Base-by-base conservation (phyloP, 1,139 yeast species). In the Saccharomyces hybrid region DNA sequence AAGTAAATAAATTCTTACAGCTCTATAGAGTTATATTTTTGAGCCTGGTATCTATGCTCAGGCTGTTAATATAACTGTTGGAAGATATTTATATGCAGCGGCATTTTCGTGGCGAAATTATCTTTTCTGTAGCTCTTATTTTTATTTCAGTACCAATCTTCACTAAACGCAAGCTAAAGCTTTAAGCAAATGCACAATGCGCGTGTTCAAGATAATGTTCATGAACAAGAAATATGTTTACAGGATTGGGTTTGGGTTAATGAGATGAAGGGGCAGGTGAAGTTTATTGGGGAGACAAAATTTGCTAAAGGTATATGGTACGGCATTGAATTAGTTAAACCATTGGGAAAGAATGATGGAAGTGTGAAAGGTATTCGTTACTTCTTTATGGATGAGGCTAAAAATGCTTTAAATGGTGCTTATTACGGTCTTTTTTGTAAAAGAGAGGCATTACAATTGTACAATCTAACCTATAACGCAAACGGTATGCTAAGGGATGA, bases 341-440 rank as follows among this genome's bases (percentile, higher is more conserved):
- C 86, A 0, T 65, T 65, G 0, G 98, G 97, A 1, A 87, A 84
- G 69, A 89, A 91, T 63, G 81, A 90, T 64, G 98, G 98, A 0
- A 72, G 84, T 1, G 81, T 90, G 0, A 75, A 81, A 29, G 95
- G 88, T 0, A 71, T 72, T 0, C 62, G 74, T 50, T 88, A 90
- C 68, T 91, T 91, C 61, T 70, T 75, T 1, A 78, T 58, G 24
- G 51, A 86, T 56, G 61, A 61, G 27, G 27, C 27, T 2, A 38
- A 38, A 38, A 16, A 7, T 16, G 11, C 16, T 16, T 16, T 12
- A 3, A 73, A 74, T 1, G 51, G 49, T 2, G 65, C 60, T 57
- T 70, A 59, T 14, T 78, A 79, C 66, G 97, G 97, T 0, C 68
- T 84, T 2, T 85, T 85, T 68, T 84, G 81, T 0, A 72, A 81